Evolutionary conservation across 1,284 basidiomycete genomes (phyloP).

Genomic region (Anthracocystis setariae): DNA sequence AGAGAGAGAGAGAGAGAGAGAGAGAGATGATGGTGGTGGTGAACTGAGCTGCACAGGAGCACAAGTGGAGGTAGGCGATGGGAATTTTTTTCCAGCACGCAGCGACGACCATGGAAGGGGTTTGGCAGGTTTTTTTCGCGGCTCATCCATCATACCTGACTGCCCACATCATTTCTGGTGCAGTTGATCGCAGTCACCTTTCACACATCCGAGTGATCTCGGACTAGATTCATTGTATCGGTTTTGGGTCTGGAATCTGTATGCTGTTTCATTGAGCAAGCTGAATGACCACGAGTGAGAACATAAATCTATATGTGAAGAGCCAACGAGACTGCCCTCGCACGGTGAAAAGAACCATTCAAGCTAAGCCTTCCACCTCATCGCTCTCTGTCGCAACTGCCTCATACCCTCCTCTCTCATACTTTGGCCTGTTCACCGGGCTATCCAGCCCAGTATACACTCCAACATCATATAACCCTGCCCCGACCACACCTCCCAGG

Average conservation of each 20-base stretch:
- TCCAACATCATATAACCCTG: conserved; percentile 65
- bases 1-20: not conserved
- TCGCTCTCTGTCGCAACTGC: not conserved
- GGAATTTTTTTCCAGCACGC: not conserved
- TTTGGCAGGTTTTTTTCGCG: too few species aligned
- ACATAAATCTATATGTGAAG: not conserved
- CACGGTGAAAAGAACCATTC: not conserved
- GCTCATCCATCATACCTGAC: too few species aligned
- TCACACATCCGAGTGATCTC: too few species aligned
- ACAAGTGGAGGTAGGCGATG: too few species aligned
- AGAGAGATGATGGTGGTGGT: not conserved
- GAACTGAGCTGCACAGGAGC: not conserved
- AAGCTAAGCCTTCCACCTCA: conserved; percentile 5
- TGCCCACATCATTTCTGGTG: too few species aligned
- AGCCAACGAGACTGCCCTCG: not conserved
- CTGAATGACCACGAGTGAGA: too few species aligned
- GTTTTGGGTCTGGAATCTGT: too few species aligned
- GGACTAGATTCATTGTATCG: too few species aligned
- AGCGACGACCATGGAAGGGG: too few species aligned
- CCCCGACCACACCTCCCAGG: conserved; percentile 65
- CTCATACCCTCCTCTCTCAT: conserved; percentile 2
- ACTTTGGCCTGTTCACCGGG: conserved; percentile 52
- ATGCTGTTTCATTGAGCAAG: too few species aligned
- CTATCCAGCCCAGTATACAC: conserved; percentile 68
- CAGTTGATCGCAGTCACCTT: too few species aligned